Evolutionary conservation across 257 asterid genomes (phyloP).

Genomic region (Forsythia viridissima): DNA sequence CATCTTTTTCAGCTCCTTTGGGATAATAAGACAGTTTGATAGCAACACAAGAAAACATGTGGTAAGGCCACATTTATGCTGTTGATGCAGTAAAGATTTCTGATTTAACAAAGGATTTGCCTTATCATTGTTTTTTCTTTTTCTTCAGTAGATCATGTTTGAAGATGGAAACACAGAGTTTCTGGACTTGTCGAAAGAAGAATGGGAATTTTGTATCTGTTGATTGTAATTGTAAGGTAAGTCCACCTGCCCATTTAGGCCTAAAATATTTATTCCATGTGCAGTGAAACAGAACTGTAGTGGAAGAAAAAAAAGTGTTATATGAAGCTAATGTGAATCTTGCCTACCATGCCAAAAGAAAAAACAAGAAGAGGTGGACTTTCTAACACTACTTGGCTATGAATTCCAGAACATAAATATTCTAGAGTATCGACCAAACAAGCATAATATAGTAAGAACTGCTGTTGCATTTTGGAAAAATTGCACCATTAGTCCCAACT

Average conservation of each 20-base stretch:
- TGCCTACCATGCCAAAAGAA: background rate
- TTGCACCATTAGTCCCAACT: background rate
- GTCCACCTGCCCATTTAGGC: background rate
- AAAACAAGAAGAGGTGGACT: background rate
- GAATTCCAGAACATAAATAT: background rate
- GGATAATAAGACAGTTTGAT: conserved; percentile 68
- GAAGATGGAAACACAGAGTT: conserved; percentile 70
- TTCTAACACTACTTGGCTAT: background rate
- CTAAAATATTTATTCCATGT: background rate
- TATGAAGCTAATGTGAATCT: background rate
- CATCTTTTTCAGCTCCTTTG: conserved; percentile 61
- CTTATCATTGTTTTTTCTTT: background rate
- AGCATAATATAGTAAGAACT: background rate
- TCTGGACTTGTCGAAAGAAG: conserved; percentile 74
- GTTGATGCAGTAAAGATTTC: conserved; percentile 6
- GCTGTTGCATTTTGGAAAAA: background rate
- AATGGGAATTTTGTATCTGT: conserved; percentile 63
- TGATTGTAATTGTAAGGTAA: background rate
- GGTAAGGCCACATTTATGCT: conserved; percentile 52
- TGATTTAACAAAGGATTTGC: background rate
- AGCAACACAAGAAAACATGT: conserved; percentile 61
- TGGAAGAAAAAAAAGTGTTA: background rate
- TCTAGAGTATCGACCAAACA: background rate
- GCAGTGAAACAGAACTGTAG: background rate
- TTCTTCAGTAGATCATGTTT: conserved; percentile 68